phyloP scores from a whole-genome alignment of 164 flowering plant species.

The Liriodendron chinense region DNA sequence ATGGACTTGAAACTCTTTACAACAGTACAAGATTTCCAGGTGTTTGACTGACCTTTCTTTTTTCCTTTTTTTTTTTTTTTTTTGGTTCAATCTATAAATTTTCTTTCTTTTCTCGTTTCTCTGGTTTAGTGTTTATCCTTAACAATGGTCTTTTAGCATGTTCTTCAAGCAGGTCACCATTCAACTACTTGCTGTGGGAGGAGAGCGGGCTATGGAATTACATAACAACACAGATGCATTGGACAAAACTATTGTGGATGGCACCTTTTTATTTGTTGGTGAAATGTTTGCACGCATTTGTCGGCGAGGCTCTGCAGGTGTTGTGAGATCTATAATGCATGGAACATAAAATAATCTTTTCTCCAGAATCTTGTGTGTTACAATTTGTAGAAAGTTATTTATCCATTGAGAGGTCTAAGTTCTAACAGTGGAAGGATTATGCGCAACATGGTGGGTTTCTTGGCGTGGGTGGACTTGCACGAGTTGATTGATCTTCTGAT shows the following conservation, averaged over 20 bases:
- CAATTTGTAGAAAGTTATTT: no score
- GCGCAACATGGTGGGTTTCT: no score
- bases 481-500: no score
- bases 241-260: slow-evolving; percentile 24
- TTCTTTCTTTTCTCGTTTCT: neutral
- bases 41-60: neutral
- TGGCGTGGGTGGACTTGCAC: no score
- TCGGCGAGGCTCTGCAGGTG: slow-evolving; percentile 91
- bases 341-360: neutral
- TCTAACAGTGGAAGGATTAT: no score
- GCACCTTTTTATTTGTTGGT: slow-evolving; percentile 60
- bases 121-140: slow-evolving; percentile 33
- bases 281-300: slow-evolving; percentile 83
- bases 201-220: slow-evolving; percentile 34
- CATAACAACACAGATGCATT: slow-evolving; percentile 8
- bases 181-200: slow-evolving; percentile 68
- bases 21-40: neutral
- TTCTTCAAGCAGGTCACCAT: slow-evolving; percentile 64
- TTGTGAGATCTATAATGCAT: slow-evolving; percentile 5
- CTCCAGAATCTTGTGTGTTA: no score
- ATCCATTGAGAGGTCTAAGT: no score
- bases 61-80: neutral
- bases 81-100: neutral
- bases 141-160: slow-evolving; percentile 39
- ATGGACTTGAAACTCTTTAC: neutral